Evolutionary conservation across 192 early-diverging fungal species (phyloP).

Genomic region (Entomortierella lignicola): DNA sequence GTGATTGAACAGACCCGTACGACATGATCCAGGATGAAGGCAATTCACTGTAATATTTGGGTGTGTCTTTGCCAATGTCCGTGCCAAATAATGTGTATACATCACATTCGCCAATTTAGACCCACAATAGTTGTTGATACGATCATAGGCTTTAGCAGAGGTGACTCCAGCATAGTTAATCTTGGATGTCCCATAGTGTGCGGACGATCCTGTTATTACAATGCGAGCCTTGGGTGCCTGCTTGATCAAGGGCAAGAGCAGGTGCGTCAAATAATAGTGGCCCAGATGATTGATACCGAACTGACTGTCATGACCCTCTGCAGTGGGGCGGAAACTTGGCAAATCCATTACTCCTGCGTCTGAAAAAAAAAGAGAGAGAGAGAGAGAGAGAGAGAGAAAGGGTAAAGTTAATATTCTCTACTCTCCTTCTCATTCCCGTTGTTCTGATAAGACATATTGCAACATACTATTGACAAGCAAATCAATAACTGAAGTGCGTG

Average conservation of each 20-base stretch:
- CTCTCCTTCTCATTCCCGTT: no score
- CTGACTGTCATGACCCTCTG: slow-evolving; percentile 47
- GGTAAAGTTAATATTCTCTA: not conserved
- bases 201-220: slow-evolving; percentile 44
- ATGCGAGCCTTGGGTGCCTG: slow-evolving; percentile 41
- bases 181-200: slow-evolving; percentile 45
- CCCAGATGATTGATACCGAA: slow-evolving; percentile 50
- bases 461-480: slow-evolving; percentile 45
- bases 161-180: slow-evolving; percentile 47
- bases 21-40: slow-evolving; percentile 39
- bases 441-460: not conserved
- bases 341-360: slow-evolving; percentile 51
- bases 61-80: slow-evolving; percentile 11
- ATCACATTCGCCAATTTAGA: slow-evolving; percentile 50
- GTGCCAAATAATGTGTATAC: slow-evolving; percentile 16
- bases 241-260: slow-evolving; percentile 32
- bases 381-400: not conserved
- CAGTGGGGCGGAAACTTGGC: slow-evolving; percentile 38
- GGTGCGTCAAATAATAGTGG: slow-evolving; percentile 28
- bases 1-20: slow-evolving; percentile 26
- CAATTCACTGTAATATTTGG: slow-evolving; percentile 47
- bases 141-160: slow-evolving; percentile 31
- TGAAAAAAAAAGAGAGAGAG: not conserved
- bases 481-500: slow-evolving; percentile 15
- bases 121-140: slow-evolving; percentile 42